phyloP scores from a whole-genome alignment of 495 filamentous ascomycete genomes.

The Aspergillus panamensis region DNA sequence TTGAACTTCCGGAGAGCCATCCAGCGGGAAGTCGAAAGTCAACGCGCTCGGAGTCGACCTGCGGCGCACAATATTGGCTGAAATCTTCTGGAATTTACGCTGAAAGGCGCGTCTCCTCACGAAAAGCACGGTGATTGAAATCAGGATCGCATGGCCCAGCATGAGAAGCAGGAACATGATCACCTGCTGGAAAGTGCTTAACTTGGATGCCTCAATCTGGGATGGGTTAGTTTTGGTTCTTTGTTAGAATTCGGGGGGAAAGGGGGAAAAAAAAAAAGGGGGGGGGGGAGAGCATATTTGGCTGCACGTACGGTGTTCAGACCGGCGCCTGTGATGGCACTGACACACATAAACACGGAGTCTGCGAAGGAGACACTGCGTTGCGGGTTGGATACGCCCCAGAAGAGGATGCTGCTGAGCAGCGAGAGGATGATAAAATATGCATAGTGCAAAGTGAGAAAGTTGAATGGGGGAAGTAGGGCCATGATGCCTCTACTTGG shows the following conservation, averaged over 20 bases:
- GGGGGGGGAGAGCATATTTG: background rate
- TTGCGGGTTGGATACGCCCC: slow-evolving; percentile 58
- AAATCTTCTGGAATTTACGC: slow-evolving; percentile 56
- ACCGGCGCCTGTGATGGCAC: slow-evolving; percentile 77
- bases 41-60: slow-evolving; percentile 16
- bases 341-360: slow-evolving; percentile 70
- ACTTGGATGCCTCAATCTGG: slow-evolving; percentile 57
- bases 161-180: slow-evolving; percentile 71
- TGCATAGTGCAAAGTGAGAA: slow-evolving; percentile 72
- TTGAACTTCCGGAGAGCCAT: background rate
- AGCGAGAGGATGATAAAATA: slow-evolving; percentile 71
- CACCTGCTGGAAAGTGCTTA: slow-evolving; percentile 77
- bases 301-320: slow-evolving; percentile 58
- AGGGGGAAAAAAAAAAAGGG: background rate
- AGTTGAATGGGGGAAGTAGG: slow-evolving; percentile 56
- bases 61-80: slow-evolving; percentile 37
- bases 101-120: slow-evolving; percentile 71
- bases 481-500: slow-evolving; percentile 28
- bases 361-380: slow-evolving; percentile 68
- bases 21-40: slow-evolving; percentile 11
- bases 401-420: slow-evolving; percentile 69
- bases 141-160: slow-evolving; percentile 58
- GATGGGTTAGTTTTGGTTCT: slow-evolving; percentile 2
- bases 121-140: slow-evolving; percentile 43
- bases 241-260: background rate